Conservation (phyloP, 495 filamentous ascomycete species). For the Trichoderma erinaceum region DNA sequence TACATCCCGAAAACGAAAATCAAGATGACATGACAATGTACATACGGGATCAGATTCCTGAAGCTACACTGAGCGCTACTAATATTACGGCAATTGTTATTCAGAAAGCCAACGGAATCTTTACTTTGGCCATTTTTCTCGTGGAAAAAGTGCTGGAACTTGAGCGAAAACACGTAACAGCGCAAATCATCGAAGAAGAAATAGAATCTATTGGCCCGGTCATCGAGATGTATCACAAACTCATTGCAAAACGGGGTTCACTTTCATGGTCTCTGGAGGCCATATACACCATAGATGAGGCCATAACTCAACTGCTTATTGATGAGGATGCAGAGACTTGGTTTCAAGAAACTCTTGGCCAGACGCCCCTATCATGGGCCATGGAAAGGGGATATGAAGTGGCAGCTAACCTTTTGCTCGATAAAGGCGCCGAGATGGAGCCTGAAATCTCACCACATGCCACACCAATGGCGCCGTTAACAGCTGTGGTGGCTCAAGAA, state of each 20-base stretch:
- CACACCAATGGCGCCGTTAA: too few relatives aligned
- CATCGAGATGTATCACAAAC: background rate
- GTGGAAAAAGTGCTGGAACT: background rate
- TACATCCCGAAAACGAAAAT: background rate
- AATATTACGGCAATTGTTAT: background rate
- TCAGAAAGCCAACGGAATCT: background rate
- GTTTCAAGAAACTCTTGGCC: background rate
- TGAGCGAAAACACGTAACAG: background rate
- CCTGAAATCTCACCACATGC: too few relatives aligned
- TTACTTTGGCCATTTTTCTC: background rate
- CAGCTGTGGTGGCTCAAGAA: too few relatives aligned
- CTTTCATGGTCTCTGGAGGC: background rate
- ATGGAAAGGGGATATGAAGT: background rate
- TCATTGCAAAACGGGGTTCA: background rate
- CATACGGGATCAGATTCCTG: background rate
- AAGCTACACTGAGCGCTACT: background rate
- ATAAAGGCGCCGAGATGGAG: background rate
- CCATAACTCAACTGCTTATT: background rate
- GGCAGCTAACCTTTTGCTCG: background rate
- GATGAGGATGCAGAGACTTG: background rate
- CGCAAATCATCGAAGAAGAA: background rate
- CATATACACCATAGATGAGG: background rate
- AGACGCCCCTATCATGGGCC: background rate
- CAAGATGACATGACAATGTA: background rate
- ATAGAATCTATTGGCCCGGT: background rate